Percentiles rank a stretch among this genome's conserved stretches.
phyloP scores from a whole-genome alignment of 164 flowering plant species.

The Santalum album region DNA sequence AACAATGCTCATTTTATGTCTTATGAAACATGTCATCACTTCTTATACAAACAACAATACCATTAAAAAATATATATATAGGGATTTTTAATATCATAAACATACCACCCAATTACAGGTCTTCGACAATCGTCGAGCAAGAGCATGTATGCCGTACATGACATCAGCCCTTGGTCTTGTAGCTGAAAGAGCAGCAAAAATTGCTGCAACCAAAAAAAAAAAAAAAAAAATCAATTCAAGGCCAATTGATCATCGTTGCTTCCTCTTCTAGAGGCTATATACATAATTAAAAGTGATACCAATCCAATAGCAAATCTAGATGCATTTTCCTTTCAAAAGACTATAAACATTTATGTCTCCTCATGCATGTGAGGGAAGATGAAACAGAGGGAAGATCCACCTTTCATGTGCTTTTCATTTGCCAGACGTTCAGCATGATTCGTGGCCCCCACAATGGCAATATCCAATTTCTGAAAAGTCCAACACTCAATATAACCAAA shows the following conservation, averaged over 20 bases:
- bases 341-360: neutral
- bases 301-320: neutral
- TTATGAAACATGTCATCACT: too few relatives aligned
- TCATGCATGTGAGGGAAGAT: neutral
- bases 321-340: neutral
- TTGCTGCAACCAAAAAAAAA: constrained; percentile 28
- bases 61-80: too few relatives aligned
- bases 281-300: neutral
- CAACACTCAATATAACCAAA: constrained; percentile 6
- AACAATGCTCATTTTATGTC: too few relatives aligned
- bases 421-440: constrained; percentile 47
- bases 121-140: constrained; percentile 75
- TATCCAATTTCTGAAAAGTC: constrained; percentile 64
- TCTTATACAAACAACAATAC: too few relatives aligned
- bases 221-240: neutral
- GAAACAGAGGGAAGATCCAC: constrained; percentile 19
- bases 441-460: constrained; percentile 62
- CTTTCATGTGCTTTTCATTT: constrained; percentile 50
- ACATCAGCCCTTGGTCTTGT: constrained; percentile 95
- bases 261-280: neutral
- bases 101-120: constrained; percentile 97
- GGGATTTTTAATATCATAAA: too few relatives aligned
- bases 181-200: constrained; percentile 78
- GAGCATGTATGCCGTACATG: constrained; percentile 93
- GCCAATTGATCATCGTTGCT: neutral